Evolutionary conservation across 2,329 filamentous ascomycete species (phyloP), one percentile per base, ranked within the genome.

Genomic region (Exophiala spinifera): DNA sequence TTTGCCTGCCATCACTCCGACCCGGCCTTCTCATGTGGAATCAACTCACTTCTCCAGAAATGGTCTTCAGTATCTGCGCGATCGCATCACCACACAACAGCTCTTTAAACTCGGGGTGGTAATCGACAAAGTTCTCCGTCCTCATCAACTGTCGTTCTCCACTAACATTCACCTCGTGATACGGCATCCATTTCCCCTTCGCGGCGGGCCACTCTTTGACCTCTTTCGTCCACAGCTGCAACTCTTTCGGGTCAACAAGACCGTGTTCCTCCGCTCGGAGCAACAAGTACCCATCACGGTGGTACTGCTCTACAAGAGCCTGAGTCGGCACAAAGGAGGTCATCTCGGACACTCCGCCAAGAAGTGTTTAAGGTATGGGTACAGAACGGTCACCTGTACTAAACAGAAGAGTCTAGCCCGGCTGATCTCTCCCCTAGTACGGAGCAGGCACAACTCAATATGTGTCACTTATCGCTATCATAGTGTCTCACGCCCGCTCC

Each of bases 91-190:
- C 65, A 15, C 66, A 67, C 5, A 69, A 51, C 7, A 70, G 44
- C 3, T 51, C 51, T 14, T 65, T 63, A 34, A 68, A 68, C 6
- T 64, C 46, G 1, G 62, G 42, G 46, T 68, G 64, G 23, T 64
- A 69, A 28, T 67, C 67, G 20, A 67, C 63, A 53, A 68, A 70
- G 28, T 67, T 69, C 45, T 70, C 67, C 1, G 67, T 70, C 34
- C 68, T 60, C 57, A 70, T 67, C 15, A 71, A 56, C 19, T 70
- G 68, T 34, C 65, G 61, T 37, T 69, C 54, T 7, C 67, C 66
- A 7, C 61, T 60, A 1, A 64, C 57, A 45, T 69, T 70, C 51
- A 70, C 64, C 40, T 70, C 66, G 15, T 67, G 63, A 31, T 68
- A 68, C 1, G 65, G 66, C 64, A 68, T 67, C 66, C 66, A 68